Percentiles rank a stretch among this genome's conserved stretches.
These are phyloP conservation scores for Arthrobotrys iridis DNA, from an alignment of 2,329 filamentous ascomycete species.

Conservation along the genomic window DNA sequence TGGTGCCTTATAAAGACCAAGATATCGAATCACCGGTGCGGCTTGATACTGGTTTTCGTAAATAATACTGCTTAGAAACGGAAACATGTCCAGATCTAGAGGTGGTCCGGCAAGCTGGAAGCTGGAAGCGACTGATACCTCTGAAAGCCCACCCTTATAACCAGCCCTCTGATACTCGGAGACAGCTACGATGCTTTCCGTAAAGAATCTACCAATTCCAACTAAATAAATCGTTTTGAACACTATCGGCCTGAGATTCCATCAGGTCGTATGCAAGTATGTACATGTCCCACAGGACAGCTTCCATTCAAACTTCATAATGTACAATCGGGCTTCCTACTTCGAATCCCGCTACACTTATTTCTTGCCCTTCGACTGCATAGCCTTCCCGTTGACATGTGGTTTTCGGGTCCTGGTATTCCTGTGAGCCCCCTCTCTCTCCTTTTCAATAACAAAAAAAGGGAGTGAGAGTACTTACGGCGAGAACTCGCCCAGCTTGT, in stretches of 20 bases:
- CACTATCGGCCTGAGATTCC: not conserved
- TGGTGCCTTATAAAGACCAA: too few relatives aligned
- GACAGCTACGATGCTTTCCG: not conserved
- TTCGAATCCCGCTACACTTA: not conserved
- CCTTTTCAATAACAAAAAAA: not conserved
- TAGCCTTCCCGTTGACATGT: slow-evolving; percentile 1
- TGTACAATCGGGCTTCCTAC: not conserved
- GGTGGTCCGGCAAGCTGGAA: not conserved
- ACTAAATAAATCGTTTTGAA: not conserved
- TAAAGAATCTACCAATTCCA: not conserved
- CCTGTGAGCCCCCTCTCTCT: not conserved
- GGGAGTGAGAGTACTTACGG: slow-evolving; percentile 71
- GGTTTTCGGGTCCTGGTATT: slow-evolving; percentile 36
- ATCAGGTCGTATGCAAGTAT: slow-evolving; percentile 6
- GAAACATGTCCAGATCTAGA: too few relatives aligned
- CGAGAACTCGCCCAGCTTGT: slow-evolving; percentile 93
- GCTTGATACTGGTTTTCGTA: too few relatives aligned
- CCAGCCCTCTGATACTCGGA: not conserved
- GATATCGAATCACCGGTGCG: too few relatives aligned
- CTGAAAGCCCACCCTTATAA: not conserved
- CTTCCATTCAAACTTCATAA: not conserved
- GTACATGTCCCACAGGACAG: slow-evolving; percentile 12
- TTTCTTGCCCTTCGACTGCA: slow-evolving; percentile 17
- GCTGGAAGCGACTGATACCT: too few relatives aligned
- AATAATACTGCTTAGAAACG: too few relatives aligned